Evolutionary conservation across 768 basidiomycete species (phyloP), one percentile per base, ranked within the genome.

Genomic region (Glaciozyma antarctica): DNA sequence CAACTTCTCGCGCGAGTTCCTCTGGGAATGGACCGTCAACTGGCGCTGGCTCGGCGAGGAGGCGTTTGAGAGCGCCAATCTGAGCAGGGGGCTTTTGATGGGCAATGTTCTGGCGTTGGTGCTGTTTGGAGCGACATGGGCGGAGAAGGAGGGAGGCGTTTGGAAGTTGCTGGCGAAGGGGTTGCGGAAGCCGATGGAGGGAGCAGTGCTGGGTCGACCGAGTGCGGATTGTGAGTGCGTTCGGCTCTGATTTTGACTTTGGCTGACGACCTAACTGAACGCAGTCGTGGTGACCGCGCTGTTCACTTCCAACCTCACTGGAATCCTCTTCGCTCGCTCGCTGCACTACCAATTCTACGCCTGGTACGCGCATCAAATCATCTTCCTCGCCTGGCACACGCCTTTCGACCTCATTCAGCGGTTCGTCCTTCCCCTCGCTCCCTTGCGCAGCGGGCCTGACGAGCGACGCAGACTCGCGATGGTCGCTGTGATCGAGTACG

Each of bases 271-370:
- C 4, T 4, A 32, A 32, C 6, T 22, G 6, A 53, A 21, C 21
- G 49, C 16, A 34, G 93, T 88, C 72, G 81, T 87, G 58, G 82
- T 85, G 24, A 88, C 87, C 1, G 81, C 91, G 28, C 80, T 97
- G 8, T 90, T 90, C 79, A 93, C 90, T 1, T 88, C 88, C 21
- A 98, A 98, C 74, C 75, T 98, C 47, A 85, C 95, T 60, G 95
- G 95, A 22, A 87, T 98, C 44, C 68, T 88, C 10, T 95, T 89
- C 75, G 90, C 95, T 26, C 84, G 95, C 24, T 97, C 94, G 15
- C 78, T 99, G 52, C 95, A 99, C 75, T 97, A 97, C 75, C 95
- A 99, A 71, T 99, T 99, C 77, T 95, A 95, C 76, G 86, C 88
- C 8, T 99, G 95, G 95, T 97, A 97, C 75, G 89, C 87, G 15